Conservation (phyloP, 2,329 filamentous ascomycete species). For the Ophiosphaerella herpotricha region DNA sequence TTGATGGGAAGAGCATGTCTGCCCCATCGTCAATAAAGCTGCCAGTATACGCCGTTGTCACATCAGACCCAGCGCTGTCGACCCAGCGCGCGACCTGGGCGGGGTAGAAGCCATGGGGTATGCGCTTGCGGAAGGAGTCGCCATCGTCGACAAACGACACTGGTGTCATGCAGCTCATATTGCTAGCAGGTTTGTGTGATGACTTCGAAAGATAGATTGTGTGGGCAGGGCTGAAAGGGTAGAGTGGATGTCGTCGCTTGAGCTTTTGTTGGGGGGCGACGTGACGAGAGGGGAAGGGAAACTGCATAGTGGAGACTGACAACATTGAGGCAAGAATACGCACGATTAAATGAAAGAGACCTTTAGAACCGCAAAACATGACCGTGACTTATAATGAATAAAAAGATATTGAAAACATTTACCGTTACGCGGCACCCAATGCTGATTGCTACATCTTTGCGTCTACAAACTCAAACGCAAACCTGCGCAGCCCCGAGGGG, state of each 20-base stretch:
- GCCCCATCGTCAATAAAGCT: constrained; percentile 38
- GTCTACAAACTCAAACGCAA: constrained; percentile 13
- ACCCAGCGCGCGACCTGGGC: constrained; percentile 18
- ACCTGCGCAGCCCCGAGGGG: constrained; percentile 1
- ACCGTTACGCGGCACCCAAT: constrained; percentile 11
- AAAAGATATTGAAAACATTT: constrained; percentile 1
- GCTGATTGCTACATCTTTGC: constrained; percentile 16
- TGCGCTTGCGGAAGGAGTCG: constrained; percentile 18
- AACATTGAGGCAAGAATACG: constrained; percentile 1
- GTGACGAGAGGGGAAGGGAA: constrained; percentile 6
- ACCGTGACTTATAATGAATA: neutral
- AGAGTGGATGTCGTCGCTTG: neutral
- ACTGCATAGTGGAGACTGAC: neutral
- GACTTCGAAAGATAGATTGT: neutral
- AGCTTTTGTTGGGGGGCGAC: neutral
- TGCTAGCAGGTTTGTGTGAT: neutral
- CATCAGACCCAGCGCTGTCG: constrained; percentile 2
- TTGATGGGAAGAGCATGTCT: constrained; percentile 17
- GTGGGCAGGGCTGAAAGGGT: neutral
- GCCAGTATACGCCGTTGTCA: constrained; percentile 21
- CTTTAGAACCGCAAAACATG: neutral
- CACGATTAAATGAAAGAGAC: neutral
- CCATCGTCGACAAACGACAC: constrained; percentile 33
- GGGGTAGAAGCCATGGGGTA: constrained; percentile 8
- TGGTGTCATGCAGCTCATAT: constrained; percentile 21